Conservation (phyloP, 1,284 basidiomycete genomes). For the Trichosporon ovoides region DNA sequence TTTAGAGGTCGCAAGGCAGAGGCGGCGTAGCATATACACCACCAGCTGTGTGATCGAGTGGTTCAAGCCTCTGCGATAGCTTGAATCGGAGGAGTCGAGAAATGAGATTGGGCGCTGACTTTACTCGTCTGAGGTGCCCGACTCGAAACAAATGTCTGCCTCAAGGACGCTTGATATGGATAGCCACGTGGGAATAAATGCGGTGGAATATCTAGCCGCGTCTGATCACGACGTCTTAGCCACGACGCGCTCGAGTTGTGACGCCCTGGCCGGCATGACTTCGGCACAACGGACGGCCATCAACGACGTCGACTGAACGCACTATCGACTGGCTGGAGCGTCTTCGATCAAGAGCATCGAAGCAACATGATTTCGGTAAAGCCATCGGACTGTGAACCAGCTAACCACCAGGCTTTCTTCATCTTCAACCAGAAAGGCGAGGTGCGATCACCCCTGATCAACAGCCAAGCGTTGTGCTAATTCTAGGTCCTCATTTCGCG, state of each 20-base stretch:
- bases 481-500: slow-evolving; percentile 83
- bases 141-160: slow-evolving; percentile 8
- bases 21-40: slow-evolving; percentile 20
- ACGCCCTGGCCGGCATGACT: slow-evolving; percentile 1
- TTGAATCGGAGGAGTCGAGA: background rate
- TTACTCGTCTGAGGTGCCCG: background rate
- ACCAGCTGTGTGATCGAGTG: slow-evolving; percentile 2
- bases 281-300: background rate
- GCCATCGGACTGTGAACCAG: background rate
- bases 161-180: background rate
- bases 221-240: background rate
- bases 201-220: background rate
- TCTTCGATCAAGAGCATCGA: background rate
- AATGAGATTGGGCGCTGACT: background rate
- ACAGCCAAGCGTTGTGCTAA: background rate
- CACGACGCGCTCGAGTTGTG: slow-evolving; percentile 2
- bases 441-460: slow-evolving; percentile 52
- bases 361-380: slow-evolving; percentile 41
- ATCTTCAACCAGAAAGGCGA: slow-evolving; percentile 98
- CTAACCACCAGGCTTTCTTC: slow-evolving; percentile 72
- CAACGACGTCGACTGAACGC: background rate
- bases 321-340: background rate
- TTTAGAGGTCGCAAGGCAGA: slow-evolving; percentile 12
- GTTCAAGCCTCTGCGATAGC: background rate
- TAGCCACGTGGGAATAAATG: slow-evolving; percentile 1